Evolutionary conservation across 257 asterid genomes (phyloP).

Genomic region (Penstemon davidsonii): DNA sequence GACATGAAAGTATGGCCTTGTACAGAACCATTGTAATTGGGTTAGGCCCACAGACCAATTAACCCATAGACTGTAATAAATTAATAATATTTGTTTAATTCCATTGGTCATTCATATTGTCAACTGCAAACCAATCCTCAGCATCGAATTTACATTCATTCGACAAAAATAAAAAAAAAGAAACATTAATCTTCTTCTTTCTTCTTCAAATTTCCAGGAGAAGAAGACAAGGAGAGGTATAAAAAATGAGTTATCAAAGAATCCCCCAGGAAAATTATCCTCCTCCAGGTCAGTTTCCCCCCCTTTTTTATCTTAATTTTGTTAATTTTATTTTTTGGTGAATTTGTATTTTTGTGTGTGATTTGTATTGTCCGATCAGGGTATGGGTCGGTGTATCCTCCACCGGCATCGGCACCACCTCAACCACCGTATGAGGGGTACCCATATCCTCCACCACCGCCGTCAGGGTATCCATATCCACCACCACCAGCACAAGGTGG

Average conservation of each 20-base stretch:
- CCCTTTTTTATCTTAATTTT: neutral
- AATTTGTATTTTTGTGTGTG: neutral
- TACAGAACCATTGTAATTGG: too few species aligned
- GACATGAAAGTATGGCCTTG: too few species aligned
- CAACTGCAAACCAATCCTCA: slow-evolving; percentile 30
- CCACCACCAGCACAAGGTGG: slow-evolving; percentile 44
- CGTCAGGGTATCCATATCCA: slow-evolving; percentile 50
- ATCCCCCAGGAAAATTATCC: slow-evolving; percentile 42
- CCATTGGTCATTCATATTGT: neutral
- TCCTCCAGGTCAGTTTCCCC: slow-evolving; percentile 44
- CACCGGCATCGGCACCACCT: slow-evolving; percentile 65
- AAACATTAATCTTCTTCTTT: neutral
- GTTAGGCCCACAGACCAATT: too few species aligned
- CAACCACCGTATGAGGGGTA: slow-evolving; percentile 49
- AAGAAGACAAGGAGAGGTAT: slow-evolving; percentile 17
- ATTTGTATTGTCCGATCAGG: slow-evolving; percentile 38
- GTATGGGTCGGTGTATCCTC: slow-evolving; percentile 52
- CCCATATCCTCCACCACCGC: slow-evolving; percentile 49
- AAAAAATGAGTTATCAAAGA: slow-evolving; percentile 43
- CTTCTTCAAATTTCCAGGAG: slow-evolving; percentile 12
- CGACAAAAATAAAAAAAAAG: neutral
- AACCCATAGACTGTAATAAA: too few species aligned
- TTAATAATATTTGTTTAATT: neutral
- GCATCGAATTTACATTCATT: neutral
- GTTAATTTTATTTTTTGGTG: neutral